Conservation (phyloP, 2,329 filamentous ascomycete genomes). For the Metarhizium guizhouense region DNA sequence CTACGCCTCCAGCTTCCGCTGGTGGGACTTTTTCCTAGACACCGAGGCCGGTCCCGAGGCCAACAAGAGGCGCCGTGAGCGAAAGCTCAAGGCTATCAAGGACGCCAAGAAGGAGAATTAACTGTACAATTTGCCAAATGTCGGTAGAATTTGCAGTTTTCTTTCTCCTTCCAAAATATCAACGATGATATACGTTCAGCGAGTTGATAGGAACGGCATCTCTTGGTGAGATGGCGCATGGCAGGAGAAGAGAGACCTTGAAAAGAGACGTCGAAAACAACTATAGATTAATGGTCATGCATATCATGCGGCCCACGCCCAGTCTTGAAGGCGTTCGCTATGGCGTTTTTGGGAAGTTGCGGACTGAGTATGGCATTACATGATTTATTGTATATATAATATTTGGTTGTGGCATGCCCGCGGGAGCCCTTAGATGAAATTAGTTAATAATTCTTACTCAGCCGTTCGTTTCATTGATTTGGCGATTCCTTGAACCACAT, state of each 20-base stretch:
- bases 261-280: neutral
- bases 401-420: constrained; percentile 1
- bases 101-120: constrained; percentile 59
- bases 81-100: constrained; percentile 55
- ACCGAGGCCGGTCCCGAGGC: constrained; percentile 89
- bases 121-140: constrained; percentile 8
- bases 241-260: neutral
- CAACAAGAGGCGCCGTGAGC: constrained; percentile 72
- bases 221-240: too few species aligned
- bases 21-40: constrained; percentile 94
- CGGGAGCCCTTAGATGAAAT: constrained; percentile 3
- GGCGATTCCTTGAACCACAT: neutral
- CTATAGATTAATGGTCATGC: constrained; percentile 7
- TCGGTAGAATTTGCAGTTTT: neutral
- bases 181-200: neutral
- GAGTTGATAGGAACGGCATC: neutral
- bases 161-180: too few species aligned
- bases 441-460: constrained; percentile 6
- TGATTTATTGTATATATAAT: constrained; percentile 16
- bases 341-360: constrained; percentile 17
- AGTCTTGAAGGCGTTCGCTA: constrained; percentile 16
- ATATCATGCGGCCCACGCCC: constrained; percentile 11
- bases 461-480: neutral
- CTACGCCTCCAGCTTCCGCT: constrained; percentile 95
- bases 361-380: constrained; percentile 18